Base-by-base conservation (phyloP, 2,329 filamentous ascomycete species). In the Amauroascus niger region DNA sequence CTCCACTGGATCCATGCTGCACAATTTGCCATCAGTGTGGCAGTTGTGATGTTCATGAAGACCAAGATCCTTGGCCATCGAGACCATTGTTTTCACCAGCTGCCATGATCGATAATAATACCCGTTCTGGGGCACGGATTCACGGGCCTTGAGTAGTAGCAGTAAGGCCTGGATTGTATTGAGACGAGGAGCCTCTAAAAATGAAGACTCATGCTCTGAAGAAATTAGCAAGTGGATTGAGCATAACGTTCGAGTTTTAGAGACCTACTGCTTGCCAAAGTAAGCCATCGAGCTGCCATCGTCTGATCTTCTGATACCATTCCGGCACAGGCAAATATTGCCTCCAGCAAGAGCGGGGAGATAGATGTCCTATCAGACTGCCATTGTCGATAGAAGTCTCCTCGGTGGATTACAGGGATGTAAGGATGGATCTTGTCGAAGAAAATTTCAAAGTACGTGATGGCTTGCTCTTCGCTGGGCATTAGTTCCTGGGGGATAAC, bases 101-200 rank as follows among this genome's bases (percentile, higher is more conserved):
- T 96, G 95, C 91, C 93, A 97, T 0, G 93, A 97, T 35, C 91
- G 84, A 70, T 93, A 97, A 69, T 93, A 97, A 66, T 97, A 97
- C 1, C 93, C 93, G 56, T 88, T 83, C 65, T 95, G 95, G 0
- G 91, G 90, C 7, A 86, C 83, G n/a, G 87, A 86, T 69, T 97
- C 91, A 58, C 89, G 81, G 1, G 91, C 93, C 68, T 97, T 97
- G 41, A 96, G 73, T 16, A 96, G 77, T 43, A 97, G 83, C 43
- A 96, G 73, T 57, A 95, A 75, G 2, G 89, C 91, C 70, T 97
- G 91, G 8, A 97, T 82, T 0, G 93, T 97, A 69, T 88, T 96
- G 45, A 97, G 66, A 48, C 91, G 80, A 1, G 91, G 89, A 22
- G 91, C 82, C 63, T 96, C 91, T 79, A 95, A 90, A 67, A 96